phyloP scores from a whole-genome alignment of 768 basidiomycete species.

The Lactifluus subvellereus region DNA sequence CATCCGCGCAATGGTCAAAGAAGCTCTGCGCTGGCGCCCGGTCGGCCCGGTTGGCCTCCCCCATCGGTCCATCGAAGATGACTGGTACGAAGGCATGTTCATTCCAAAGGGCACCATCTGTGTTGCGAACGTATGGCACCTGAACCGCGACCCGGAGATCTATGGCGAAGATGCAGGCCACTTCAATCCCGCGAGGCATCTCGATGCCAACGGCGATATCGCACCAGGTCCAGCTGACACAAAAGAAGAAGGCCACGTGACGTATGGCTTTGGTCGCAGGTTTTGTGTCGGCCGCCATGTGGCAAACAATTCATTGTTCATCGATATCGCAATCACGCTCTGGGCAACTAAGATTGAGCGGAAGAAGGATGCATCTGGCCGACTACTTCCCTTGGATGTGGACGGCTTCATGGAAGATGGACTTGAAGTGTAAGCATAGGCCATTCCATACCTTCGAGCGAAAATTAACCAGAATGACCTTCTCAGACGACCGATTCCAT shows the following conservation, averaged over 20 bases:
- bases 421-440: slow-evolving; percentile 21
- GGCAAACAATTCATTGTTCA: slow-evolving; percentile 22
- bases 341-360: slow-evolving; percentile 19
- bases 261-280: slow-evolving; percentile 22
- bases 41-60: slow-evolving; percentile 21
- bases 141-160: slow-evolving; percentile 22
- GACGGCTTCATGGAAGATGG: slow-evolving; percentile 23
- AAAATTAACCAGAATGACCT: neutral
- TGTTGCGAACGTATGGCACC: slow-evolving; percentile 23
- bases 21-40: slow-evolving; percentile 22
- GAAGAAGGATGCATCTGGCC: slow-evolving; percentile 12
- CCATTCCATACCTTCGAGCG: neutral
- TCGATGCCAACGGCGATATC: slow-evolving; percentile 14
- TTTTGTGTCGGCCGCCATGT: slow-evolving; percentile 23
- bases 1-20: slow-evolving; percentile 24
- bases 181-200: slow-evolving; percentile 23
- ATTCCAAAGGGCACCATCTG: slow-evolving; percentile 21
- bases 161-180: slow-evolving; percentile 21
- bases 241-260: slow-evolving; percentile 22
- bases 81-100: slow-evolving; percentile 25
- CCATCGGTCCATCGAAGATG: slow-evolving; percentile 24
- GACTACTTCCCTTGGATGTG: slow-evolving; percentile 13
- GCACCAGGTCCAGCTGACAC: slow-evolving; percentile 21
- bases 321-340: slow-evolving; percentile 19
- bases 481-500: slow-evolving; percentile 19